Evolutionary conservation across 2,329 filamentous ascomycete species (phyloP).

Genomic region (Penicillium sp.): DNA sequence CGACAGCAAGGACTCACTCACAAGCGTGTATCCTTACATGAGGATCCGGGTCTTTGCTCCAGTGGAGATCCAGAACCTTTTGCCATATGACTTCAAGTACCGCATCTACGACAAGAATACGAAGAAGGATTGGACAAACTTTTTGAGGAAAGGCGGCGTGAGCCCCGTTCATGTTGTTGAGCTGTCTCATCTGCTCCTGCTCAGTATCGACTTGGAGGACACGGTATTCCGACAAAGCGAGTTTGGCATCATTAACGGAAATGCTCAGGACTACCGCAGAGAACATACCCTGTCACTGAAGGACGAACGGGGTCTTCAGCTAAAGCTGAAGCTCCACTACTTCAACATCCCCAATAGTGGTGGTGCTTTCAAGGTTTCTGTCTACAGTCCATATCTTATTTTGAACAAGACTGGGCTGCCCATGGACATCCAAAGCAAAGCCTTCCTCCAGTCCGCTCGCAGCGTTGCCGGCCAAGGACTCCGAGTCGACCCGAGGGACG

Average conservation of each 20-base stretch:
- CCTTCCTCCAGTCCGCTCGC: slow-evolving; percentile 76
- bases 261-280: slow-evolving; percentile 76
- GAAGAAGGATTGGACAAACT: slow-evolving; percentile 98
- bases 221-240: slow-evolving; percentile 92
- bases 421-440: slow-evolving; percentile 81
- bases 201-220: slow-evolving; percentile 96
- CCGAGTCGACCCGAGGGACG: slow-evolving; percentile 48
- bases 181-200: slow-evolving; percentile 81
- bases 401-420: slow-evolving; percentile 92
- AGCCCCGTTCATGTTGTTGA: slow-evolving; percentile 97
- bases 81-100: slow-evolving; percentile 99
- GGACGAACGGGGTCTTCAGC: slow-evolving; percentile 71
- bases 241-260: slow-evolving; percentile 94
- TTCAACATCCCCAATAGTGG: slow-evolving; percentile 84
- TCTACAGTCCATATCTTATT: slow-evolving; percentile 92
- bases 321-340: slow-evolving; percentile 85
- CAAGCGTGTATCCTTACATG: slow-evolving; percentile 89
- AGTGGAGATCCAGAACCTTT: slow-evolving; percentile 85
- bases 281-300: slow-evolving; percentile 76
- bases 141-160: slow-evolving; percentile 89
- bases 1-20: slow-evolving; percentile 76
- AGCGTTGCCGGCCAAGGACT: slow-evolving; percentile 76
- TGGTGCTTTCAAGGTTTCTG: slow-evolving; percentile 89
- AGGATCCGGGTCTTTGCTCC: slow-evolving; percentile 84
- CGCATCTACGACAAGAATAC: slow-evolving; percentile 98